Percentiles rank a stretch among this genome's conserved stretches.
Evolutionary conservation across 768 basidiomycete genomes (phyloP).

Genomic region (Gautieria morchelliformis): DNA sequence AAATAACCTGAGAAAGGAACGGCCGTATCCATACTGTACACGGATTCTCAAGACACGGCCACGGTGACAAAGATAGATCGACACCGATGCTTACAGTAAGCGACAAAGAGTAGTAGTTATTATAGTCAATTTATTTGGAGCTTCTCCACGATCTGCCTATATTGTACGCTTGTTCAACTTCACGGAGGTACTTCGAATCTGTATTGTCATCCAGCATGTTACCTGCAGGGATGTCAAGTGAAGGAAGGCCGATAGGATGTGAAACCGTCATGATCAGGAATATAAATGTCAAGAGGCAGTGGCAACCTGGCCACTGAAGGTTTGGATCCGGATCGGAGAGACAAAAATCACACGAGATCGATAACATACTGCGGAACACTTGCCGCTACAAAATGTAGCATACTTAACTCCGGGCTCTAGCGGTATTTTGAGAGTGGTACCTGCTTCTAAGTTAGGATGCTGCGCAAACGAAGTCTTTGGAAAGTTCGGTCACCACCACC

Average conservation of each 20-base stretch:
- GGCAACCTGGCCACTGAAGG: slow-evolving; percentile 47
- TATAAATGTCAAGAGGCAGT: slow-evolving; percentile 47
- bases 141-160: background rate
- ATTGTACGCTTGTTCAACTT: slow-evolving; percentile 10
- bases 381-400: slow-evolving; percentile 65
- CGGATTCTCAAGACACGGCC: no score
- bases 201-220: slow-evolving; percentile 70
- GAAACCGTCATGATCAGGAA: slow-evolving; percentile 71
- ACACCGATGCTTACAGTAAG: no score
- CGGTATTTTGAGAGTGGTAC: slow-evolving; percentile 74
- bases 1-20: background rate
- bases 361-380: slow-evolving; percentile 15
- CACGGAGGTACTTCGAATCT: slow-evolving; percentile 35
- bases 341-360: no score
- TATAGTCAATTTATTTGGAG: background rate
- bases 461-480: background rate
- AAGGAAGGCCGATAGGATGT: slow-evolving; percentile 74
- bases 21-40: no score
- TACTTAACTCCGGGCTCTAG: slow-evolving; percentile 83
- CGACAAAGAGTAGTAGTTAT: background rate
- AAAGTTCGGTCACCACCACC: slow-evolving; percentile 49
- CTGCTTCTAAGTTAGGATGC: slow-evolving; percentile 26
- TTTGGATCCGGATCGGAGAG: slow-evolving; percentile 17
- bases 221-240: slow-evolving; percentile 65
- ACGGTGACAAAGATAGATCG: no score